These are phyloP conservation scores for Triticum timopheevii DNA, from an alignment of 176 grass and related monocot species.

Conservation along the genomic window DNA sequence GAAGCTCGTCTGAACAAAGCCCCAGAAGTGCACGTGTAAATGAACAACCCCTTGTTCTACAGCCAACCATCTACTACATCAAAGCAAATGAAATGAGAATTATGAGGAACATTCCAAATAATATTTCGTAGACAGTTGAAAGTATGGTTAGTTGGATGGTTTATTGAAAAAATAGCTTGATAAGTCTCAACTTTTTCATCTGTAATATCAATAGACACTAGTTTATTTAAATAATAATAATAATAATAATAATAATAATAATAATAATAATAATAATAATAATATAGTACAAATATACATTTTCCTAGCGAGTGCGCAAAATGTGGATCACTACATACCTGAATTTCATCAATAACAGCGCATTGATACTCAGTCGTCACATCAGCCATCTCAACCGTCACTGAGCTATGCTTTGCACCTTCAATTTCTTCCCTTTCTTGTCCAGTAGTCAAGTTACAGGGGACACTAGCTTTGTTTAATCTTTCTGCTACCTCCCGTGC, in stretches of 20 bases:
- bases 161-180: conserved; percentile 7
- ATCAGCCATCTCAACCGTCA: conserved; percentile 96
- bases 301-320: conserved; percentile 19
- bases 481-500: conserved; percentile 87
- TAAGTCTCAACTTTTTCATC: not conserved
- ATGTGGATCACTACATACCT: conserved; percentile 50
- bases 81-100: conserved; percentile 36
- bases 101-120: conserved; percentile 20
- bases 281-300: conserved; percentile 4
- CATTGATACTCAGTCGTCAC: conserved; percentile 76
- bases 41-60: conserved; percentile 84
- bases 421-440: conserved; percentile 91
- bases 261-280: not conserved
- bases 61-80: conserved; percentile 79
- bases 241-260: not conserved
- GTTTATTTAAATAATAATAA: not conserved
- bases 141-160: conserved; percentile 14
- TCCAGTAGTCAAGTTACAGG: conserved; percentile 90
- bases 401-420: conserved; percentile 80
- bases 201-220: not conserved
- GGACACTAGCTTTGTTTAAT: conserved; percentile 80
- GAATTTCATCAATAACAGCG: conserved; percentile 97
- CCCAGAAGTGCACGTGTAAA: conserved; percentile 96
- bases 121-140: conserved; percentile 16
- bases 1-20: conserved; percentile 92